These are phyloP conservation scores for Venturiaceae sp. DNA, from an alignment of 2,329 filamentous ascomycete species.

Conservation along the genomic window DNA sequence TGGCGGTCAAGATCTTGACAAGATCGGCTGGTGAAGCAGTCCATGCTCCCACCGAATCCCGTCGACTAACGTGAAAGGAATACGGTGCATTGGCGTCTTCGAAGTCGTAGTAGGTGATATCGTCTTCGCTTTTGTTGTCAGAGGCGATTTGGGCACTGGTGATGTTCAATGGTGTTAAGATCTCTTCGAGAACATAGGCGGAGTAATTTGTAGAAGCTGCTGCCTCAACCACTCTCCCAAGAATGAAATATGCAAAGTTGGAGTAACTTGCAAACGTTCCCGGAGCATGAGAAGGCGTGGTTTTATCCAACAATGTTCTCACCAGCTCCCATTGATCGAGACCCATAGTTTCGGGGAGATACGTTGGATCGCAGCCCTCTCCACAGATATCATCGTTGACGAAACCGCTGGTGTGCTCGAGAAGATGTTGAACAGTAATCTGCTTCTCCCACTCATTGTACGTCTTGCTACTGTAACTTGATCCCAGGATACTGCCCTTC, in stretches of 20 bases:
- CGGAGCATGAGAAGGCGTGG: neutral
- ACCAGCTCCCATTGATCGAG: conserved; percentile 9
- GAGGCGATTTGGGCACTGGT: neutral
- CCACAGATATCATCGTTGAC: conserved; percentile 7
- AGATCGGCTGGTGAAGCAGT: conserved; percentile 5
- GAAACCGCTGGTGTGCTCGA: conserved; percentile 6
- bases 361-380: conserved; percentile 1
- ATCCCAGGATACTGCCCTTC: neutral
- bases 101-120: conserved; percentile 5
- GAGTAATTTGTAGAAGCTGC: neutral
- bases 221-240: conserved; percentile 5
- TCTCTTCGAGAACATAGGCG: neutral
- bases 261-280: conserved; percentile 8
- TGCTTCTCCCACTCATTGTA: conserved; percentile 4
- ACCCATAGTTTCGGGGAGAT: neutral
- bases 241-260: conserved; percentile 6
- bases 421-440: conserved; percentile 7
- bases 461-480: conserved; percentile 2
- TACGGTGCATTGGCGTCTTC: conserved; percentile 2
- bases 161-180: conserved; percentile 1
- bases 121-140: conserved; percentile 1
- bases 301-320: conserved; percentile 2
- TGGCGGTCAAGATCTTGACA: conserved; percentile 1
- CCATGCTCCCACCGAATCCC: conserved; percentile 7
- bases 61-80: conserved; percentile 5